Conservation (phyloP, 805 yeast species). For the Barnettozyma botsteinii region DNA sequence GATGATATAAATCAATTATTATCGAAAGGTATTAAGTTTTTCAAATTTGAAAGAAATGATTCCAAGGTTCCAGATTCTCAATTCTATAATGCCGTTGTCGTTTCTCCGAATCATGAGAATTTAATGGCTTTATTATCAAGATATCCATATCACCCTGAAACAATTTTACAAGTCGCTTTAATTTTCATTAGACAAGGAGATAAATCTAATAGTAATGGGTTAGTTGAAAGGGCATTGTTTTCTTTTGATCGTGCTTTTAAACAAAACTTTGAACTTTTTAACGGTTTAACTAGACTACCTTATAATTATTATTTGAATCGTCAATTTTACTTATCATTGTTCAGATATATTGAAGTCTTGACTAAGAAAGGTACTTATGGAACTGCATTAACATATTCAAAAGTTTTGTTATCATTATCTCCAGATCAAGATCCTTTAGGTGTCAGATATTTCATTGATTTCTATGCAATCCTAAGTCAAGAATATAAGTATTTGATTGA, state of each 20-base stretch:
- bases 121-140: slow-evolving; percentile 49
- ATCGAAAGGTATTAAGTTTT: slow-evolving; percentile 48
- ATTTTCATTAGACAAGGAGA: slow-evolving; percentile 75
- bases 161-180: slow-evolving; percentile 73
- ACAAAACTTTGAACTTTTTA: slow-evolving; percentile 49
- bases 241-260: slow-evolving; percentile 72
- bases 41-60: slow-evolving; percentile 42
- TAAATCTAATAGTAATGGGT: slow-evolving; percentile 58
- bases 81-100: slow-evolving; percentile 59
- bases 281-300: slow-evolving; percentile 59
- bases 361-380: slow-evolving; percentile 72
- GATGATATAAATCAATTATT: slow-evolving; percentile 33
- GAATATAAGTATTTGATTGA: slow-evolving; percentile 59
- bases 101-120: slow-evolving; percentile 77
- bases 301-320: slow-evolving; percentile 71
- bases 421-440: slow-evolving; percentile 85
- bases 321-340: slow-evolving; percentile 66
- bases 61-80: slow-evolving; percentile 31
- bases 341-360: slow-evolving; percentile 62
- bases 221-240: slow-evolving; percentile 72
- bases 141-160: slow-evolving; percentile 70
- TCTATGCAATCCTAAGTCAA: slow-evolving; percentile 60
- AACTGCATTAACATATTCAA: slow-evolving; percentile 75
- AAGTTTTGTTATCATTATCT: slow-evolving; percentile 57
- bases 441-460: slow-evolving; percentile 76